Conservation (phyloP, 768 basidiomycete genomes). For the Boletus patriciae region DNA sequence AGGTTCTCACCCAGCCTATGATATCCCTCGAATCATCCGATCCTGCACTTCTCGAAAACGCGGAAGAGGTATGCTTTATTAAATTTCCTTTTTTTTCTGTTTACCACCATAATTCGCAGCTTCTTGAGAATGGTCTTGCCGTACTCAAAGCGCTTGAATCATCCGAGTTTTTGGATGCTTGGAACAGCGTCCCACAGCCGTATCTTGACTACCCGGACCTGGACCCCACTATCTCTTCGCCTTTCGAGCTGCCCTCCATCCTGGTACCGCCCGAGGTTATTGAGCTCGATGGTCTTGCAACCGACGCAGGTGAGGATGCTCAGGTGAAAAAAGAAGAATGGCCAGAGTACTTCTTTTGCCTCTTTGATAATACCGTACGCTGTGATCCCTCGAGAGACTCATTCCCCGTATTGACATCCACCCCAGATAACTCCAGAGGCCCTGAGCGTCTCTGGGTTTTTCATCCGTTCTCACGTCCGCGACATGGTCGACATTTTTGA, state of each 20-base stretch:
- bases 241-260: conserved; percentile 73
- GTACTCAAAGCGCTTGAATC: conserved; percentile 62
- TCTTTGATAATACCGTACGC: conserved; percentile 62
- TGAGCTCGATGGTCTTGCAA: conserved; percentile 70
- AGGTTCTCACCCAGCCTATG: conserved; percentile 66
- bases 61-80: conserved; percentile 55
- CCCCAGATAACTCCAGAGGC: conserved; percentile 74
- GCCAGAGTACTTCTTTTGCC: conserved; percentile 66
- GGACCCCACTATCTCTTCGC: conserved; percentile 39
- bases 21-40: conserved; percentile 49
- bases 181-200: conserved; percentile 62
- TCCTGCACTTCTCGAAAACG: conserved; percentile 44
- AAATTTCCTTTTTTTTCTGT: neutral
- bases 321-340: conserved; percentile 81
- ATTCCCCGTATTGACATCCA: conserved; percentile 1
- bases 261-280: conserved; percentile 87
- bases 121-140: conserved; percentile 69
- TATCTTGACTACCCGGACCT: conserved; percentile 52
- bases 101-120: conserved; percentile 40
- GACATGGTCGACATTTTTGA: conserved; percentile 90
- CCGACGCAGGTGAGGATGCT: conserved; percentile 68
- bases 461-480: conserved; percentile 67
- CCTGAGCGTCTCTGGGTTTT: conserved; percentile 72
- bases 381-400: neutral
- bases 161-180: conserved; percentile 56